Evolutionary conservation across 2,329 filamentous ascomycete species (phyloP), one percentile per base, ranked within the genome.

Genomic region (Calonectria pteridis): DNA sequence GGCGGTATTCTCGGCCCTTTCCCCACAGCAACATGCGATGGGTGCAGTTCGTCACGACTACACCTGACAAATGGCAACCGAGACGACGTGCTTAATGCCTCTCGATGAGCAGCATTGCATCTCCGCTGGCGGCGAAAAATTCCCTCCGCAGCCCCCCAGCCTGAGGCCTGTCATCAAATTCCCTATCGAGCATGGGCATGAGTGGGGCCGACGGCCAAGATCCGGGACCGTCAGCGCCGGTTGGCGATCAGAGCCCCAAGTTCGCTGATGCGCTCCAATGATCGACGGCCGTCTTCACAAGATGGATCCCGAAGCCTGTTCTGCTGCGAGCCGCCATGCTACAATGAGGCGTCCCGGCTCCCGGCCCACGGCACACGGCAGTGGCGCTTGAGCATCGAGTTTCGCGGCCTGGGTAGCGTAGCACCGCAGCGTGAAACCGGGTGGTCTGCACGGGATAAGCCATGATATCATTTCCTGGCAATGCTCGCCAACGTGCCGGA

Each of bases 191-290:
- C 55, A 16, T 23, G 26, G 23, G 23, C 20, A 40, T 31, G 26
- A 46, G 65, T 67, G 65, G 65, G 59, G 65, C 23, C 18, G 35
- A 11, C 33, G 49, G 35, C 18, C 50, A 58, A 58, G 40, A 49
- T 51, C 40, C 31, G 65, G 26, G 37, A 55, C 53, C 13, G n/a
- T 14, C 20, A 14, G 65, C n/a, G 31, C 70, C 65, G 67, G 67
- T 50, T 59, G 64, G 63, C 49, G 76, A 79, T 79, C 74, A 71
- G 69, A 70, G 73, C 76, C 23, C 23, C 71, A 28, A 16, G 29
- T 14, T 20, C 49, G 23, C 23, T 6, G 69, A 79, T 78, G 78
- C 78, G 78, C 78, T 77, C 78, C 78, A 79, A 79, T 79, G 63
- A 69, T 40, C 18, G 26, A 51, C 13, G 33, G n/a, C 43, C 43